Base-by-base conservation (phyloP, 345 rosid species). In the Clausena lansium region DNA sequence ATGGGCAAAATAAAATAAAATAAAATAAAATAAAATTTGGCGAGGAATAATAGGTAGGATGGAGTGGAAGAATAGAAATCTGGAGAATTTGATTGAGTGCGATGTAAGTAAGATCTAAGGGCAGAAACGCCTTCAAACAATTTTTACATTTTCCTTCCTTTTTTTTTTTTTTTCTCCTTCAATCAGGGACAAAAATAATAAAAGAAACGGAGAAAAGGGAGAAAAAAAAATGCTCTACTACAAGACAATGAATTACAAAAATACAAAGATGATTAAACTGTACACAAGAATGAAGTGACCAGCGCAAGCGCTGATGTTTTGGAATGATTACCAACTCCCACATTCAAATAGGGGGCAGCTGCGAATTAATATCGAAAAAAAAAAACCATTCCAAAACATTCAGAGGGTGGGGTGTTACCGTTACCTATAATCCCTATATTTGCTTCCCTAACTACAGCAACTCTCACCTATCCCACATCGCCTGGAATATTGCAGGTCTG, bases 391-490 rank as follows among this genome's bases (percentile, higher is more conserved):
- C 90, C 92, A 82, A 80, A 84, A 77, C 85, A 80, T 57, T 55
- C 7, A 70, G 27, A 32, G 19, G 50, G 50, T 3, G 50, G 33
- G 33, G 15, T 38, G 69, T 14, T 61, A 52, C 50, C 50, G 50
- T 13, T 45, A 45, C 50, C 50, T 45, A n/a, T 14, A 66, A 74
- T 41, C 78, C 65, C 20, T 24, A 78, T 71, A 68, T 79, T n/a
- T 11, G 52, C 78, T 61, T 77, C 33, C 77, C 81, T 35, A 72
- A 39, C 57, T 71, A 8, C 50, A 6, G 54, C 60, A 57, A 41
- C 19, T 28, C n/a, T 82, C 86, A 89, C 30, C 89, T 77, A 88
- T 93, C 98, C 97, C 97, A 94, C 87, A 85, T 78, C 5, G 97
- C 91, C 84, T 89, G 91, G 70, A 85, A 92, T 65, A 88, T 79